These are phyloP conservation scores for Tolypocladium guangdongense DNA, from an alignment of 2,329 filamentous ascomycete genomes.

Conservation along the genomic window DNA sequence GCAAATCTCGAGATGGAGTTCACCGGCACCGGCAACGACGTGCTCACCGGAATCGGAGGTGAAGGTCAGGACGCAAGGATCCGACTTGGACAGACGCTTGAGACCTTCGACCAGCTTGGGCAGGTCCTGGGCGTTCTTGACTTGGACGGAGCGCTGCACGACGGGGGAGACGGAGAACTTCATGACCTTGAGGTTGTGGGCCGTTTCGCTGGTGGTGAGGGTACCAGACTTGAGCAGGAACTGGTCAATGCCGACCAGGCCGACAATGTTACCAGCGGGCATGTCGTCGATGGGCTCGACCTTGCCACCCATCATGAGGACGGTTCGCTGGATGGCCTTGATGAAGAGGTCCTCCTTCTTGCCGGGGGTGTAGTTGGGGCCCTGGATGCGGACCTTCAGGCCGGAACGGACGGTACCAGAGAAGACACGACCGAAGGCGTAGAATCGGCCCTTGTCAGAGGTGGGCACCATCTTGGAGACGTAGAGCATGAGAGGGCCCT, in stretches of 20 bases:
- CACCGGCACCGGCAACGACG: conserved; percentile 97
- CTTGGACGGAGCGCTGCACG: conserved; percentile 95
- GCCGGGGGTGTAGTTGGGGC: conserved; percentile 94
- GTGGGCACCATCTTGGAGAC: conserved; percentile 99
- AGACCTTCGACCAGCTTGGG: conserved; percentile 99
- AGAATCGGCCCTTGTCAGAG: conserved; percentile 99
- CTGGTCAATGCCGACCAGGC: conserved; percentile 98
- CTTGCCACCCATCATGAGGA: conserved; percentile 99
- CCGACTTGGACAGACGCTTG: conserved; percentile 99
- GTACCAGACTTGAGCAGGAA: conserved; percentile 99
- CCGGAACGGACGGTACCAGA: conserved; percentile 94
- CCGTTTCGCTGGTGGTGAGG: conserved; percentile 90
- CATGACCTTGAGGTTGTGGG: conserved; percentile 99
- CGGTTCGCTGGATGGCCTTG: conserved; percentile 99
- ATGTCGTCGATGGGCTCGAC: conserved; percentile 98
- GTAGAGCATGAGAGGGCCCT: conserved; percentile 99
- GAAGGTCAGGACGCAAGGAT: conserved; percentile 89
- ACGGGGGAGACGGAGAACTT: conserved; percentile 99
- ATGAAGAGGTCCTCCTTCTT: conserved; percentile 99
- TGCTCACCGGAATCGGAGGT: conserved; percentile 94
- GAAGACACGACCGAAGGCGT: conserved; percentile 99
- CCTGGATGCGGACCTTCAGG: conserved; percentile 99
- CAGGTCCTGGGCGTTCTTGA: conserved; percentile 99
- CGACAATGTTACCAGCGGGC: conserved; percentile 98
- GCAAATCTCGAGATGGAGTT: conserved; percentile 99